Percentiles rank a stretch among this genome's conserved stretches.
Evolutionary conservation across 2,329 filamentous ascomycete genomes (phyloP).

Genomic region (Ophiostoma triangulosporum): DNA sequence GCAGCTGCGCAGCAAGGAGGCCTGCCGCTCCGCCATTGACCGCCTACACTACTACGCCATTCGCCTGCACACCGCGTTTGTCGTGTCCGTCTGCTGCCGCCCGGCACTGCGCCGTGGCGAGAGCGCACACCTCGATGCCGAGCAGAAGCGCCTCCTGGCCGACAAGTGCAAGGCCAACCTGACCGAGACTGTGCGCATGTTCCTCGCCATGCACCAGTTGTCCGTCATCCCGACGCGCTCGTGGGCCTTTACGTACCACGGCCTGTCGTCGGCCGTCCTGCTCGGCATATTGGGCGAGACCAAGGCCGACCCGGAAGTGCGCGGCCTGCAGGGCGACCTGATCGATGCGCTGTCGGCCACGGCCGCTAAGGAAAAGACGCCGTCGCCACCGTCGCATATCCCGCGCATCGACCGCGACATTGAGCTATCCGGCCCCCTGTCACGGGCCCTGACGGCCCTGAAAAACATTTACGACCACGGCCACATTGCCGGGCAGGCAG

Average conservation of each 20-base stretch:
- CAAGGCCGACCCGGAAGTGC: slow-evolving; percentile 48
- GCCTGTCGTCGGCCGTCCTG: slow-evolving; percentile 49
- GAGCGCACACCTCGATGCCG: slow-evolving; percentile 32
- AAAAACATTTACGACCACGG: slow-evolving; percentile 56
- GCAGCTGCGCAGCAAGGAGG: slow-evolving; percentile 44
- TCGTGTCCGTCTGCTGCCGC: slow-evolving; percentile 51
- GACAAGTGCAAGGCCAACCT: slow-evolving; percentile 48
- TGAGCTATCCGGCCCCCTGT: slow-evolving; percentile 47
- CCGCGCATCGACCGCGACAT: slow-evolving; percentile 45
- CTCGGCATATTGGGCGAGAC: slow-evolving; percentile 51
- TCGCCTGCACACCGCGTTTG: slow-evolving; percentile 50
- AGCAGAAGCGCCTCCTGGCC: slow-evolving; percentile 41
- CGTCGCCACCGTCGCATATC: slow-evolving; percentile 38
- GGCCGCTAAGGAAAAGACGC: slow-evolving; percentile 44
- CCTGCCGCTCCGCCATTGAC: slow-evolving; percentile 50
- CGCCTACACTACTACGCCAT: slow-evolving; percentile 51
- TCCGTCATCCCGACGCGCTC: slow-evolving; percentile 53
- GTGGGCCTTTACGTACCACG: slow-evolving; percentile 56
- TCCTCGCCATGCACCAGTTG: slow-evolving; percentile 54
- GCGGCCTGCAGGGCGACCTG: slow-evolving; percentile 49
- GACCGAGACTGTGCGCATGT: slow-evolving; percentile 54
- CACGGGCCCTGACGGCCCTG: slow-evolving; percentile 44
- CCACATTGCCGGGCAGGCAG: slow-evolving; percentile 33
- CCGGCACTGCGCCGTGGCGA: slow-evolving; percentile 43
- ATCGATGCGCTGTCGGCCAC: slow-evolving; percentile 51